Base-by-base conservation (phyloP, 2,329 filamentous ascomycete species). In the Colletotrichum brevisporum region DNA sequence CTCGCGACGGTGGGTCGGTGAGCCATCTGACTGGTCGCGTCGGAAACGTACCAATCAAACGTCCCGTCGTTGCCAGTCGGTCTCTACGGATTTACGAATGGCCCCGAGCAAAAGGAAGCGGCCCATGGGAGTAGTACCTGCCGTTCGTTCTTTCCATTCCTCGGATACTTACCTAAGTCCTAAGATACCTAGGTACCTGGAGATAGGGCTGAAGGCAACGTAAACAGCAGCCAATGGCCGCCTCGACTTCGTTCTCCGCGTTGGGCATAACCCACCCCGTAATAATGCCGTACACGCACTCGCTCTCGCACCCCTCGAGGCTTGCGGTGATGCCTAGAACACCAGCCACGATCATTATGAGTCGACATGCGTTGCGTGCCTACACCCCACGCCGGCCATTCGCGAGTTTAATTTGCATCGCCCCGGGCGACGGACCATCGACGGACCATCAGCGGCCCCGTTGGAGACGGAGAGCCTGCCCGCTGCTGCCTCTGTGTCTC, bases 291-390 rank as follows among this genome's bases (percentile, higher is more conserved):
- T 53, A 53, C 48, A 41, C 48, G 48, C 36, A 51, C 50, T 66
- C 61, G 61, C 66, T 60, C 50, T 50, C 66, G 50, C 48, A 54
- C 21, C 50, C 36, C 21, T 54, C 58, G 48, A 47, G 27, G 41
- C 21, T 54, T 64, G 48, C 53, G 27, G 41, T 55, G 66, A 52
- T 69, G 66, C 66, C 66, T 66, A 63, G 16, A 27, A 27, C 53
- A 53, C 62, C 62, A 66, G 55, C 67, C 55, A 69, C 54, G 56
- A 41, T 60, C 67, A 51, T 69, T 62, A 66, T 69, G 67, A 60
- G 24, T 60, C 51, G 51, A 55, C 55, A 24, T 24, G 21, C 21
- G 21, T 24, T 36, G 31, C 31, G 31, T 36, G 10, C 31, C 31
- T 36, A 36, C 27, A 31, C 56, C 45, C 55, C 51, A 66, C 62